phyloP scores from a whole-genome alignment of 495 filamentous ascomycete species.

The Aspergillus sclerotioniger region DNA sequence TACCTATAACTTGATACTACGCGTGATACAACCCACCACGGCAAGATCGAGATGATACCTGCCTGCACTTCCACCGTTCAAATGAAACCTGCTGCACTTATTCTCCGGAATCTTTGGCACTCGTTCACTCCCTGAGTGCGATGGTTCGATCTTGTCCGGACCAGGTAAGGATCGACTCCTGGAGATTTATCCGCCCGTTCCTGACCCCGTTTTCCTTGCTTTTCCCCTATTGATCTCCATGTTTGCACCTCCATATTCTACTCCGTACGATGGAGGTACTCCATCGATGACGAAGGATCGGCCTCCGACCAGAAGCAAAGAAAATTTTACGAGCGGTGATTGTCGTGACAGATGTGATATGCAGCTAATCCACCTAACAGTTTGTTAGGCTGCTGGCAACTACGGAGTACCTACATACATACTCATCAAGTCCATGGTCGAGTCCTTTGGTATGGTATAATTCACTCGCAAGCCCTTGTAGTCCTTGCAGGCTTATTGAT shows the following conservation, averaged over 20 bases:
- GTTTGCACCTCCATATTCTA: background rate
- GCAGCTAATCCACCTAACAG: background rate
- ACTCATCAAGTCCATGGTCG: background rate
- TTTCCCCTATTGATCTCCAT: background rate
- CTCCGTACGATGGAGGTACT: no score
- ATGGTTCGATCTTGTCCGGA: slow-evolving; percentile 1
- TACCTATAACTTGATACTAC: no score
- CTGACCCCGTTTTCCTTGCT: background rate
- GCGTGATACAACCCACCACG: no score
- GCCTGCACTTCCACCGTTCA: background rate
- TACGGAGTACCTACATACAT: background rate
- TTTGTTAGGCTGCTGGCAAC: background rate
- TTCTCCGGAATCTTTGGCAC: background rate
- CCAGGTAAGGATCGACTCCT: background rate
- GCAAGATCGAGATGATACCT: background rate
- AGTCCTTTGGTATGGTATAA: background rate
- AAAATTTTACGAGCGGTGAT: background rate
- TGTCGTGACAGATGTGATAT: background rate
- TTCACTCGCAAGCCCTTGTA: background rate
- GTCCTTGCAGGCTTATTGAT: slow-evolving; percentile 2
- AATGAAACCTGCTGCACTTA: background rate
- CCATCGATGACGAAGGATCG: background rate
- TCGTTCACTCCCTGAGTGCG: background rate
- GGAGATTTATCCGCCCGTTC: background rate
- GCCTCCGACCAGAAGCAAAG: background rate